Evolutionary conservation across 2,329 filamentous ascomycete species (phyloP).

Genomic region (Aspergillus oerlinghausenensis): DNA sequence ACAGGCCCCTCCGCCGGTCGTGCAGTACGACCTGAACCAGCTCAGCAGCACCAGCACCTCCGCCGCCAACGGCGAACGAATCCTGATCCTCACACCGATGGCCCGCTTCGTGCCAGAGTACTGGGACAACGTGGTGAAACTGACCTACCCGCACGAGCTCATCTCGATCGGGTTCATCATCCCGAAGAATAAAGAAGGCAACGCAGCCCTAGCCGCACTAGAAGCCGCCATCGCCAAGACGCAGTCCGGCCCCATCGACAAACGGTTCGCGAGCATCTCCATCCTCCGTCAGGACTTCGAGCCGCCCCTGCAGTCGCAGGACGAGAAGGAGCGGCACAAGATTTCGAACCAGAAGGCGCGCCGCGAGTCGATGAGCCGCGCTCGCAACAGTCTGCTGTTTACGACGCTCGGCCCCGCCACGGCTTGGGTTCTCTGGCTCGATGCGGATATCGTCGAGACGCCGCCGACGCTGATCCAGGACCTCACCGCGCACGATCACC

Average conservation of each 20-base stretch:
- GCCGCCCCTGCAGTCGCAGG: slow-evolving; percentile 71
- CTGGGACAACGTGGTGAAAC: slow-evolving; percentile 84
- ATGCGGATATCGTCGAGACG: slow-evolving; percentile 86
- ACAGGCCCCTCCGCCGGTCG: slow-evolving; percentile 70
- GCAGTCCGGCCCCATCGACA: slow-evolving; percentile 73
- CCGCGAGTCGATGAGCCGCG: slow-evolving; percentile 84
- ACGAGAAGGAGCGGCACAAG: slow-evolving; percentile 86
- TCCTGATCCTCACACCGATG: slow-evolving; percentile 90
- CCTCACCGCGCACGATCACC: slow-evolving; percentile 77
- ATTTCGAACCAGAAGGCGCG: slow-evolving; percentile 82
- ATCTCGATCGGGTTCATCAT: slow-evolving; percentile 96
- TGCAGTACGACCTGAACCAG: slow-evolving; percentile 92
- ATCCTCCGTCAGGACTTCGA: slow-evolving; percentile 96
- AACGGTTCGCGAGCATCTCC: slow-evolving; percentile 86
- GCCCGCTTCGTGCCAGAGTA: slow-evolving; percentile 90
- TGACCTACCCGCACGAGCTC: slow-evolving; percentile 87
- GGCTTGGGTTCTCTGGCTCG: slow-evolving; percentile 96
- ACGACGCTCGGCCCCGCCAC: slow-evolving; percentile 87
- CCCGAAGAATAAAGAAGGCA: slow-evolving; percentile 88
- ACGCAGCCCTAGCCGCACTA: slow-evolving; percentile 74
- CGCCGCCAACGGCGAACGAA: slow-evolving; percentile 71
- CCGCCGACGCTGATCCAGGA: slow-evolving; percentile 84
- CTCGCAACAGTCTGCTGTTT: slow-evolving; percentile 90
- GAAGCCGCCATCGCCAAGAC: slow-evolving; percentile 82
- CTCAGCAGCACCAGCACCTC: slow-evolving; percentile 77